Conservation (phyloP, 768 basidiomycete species). For the Tricholoma furcatifolium region DNA sequence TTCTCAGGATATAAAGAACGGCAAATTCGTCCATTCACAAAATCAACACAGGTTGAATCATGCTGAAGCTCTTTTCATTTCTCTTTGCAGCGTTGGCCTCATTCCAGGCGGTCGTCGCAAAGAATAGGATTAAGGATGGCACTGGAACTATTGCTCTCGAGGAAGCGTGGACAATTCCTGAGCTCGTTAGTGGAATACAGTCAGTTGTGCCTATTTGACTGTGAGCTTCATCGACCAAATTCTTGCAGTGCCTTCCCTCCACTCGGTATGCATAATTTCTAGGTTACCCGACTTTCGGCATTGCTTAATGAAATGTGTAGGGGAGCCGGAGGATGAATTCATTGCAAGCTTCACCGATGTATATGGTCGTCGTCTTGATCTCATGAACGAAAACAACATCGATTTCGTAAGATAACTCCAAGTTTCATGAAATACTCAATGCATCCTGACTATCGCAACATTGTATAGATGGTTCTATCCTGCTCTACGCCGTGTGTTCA, state of each 20-base stretch:
- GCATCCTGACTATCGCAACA: neutral
- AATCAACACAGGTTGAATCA: too few relatives aligned
- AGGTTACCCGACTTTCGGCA: neutral
- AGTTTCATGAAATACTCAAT: neutral
- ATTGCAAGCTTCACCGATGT: constrained; percentile 36
- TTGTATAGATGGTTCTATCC: constrained; percentile 36
- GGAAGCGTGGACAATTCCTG: constrained; percentile 39
- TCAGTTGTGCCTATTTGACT: constrained; percentile 8
- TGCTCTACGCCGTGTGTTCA: constrained; percentile 38
- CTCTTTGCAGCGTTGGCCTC: too few relatives aligned
- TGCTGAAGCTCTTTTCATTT: too few relatives aligned
- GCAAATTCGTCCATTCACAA: too few relatives aligned
- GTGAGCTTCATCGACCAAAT: neutral
- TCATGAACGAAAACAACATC: constrained; percentile 36
- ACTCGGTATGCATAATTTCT: constrained; percentile 16
- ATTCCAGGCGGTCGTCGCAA: neutral
- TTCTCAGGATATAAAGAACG: too few relatives aligned
- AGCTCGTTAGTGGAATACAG: constrained; percentile 26
- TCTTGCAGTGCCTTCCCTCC: constrained; percentile 16
- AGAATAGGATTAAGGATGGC: constrained; percentile 32
- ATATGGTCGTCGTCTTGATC: constrained; percentile 32
- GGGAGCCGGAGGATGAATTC: constrained; percentile 28
- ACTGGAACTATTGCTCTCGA: constrained; percentile 37
- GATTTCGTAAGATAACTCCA: constrained; percentile 29
- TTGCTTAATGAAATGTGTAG: constrained; percentile 14